Evolutionary conservation across 345 rosid genomes (phyloP), one percentile per base, ranked within the genome.

Genomic region (Acer saccharum): DNA sequence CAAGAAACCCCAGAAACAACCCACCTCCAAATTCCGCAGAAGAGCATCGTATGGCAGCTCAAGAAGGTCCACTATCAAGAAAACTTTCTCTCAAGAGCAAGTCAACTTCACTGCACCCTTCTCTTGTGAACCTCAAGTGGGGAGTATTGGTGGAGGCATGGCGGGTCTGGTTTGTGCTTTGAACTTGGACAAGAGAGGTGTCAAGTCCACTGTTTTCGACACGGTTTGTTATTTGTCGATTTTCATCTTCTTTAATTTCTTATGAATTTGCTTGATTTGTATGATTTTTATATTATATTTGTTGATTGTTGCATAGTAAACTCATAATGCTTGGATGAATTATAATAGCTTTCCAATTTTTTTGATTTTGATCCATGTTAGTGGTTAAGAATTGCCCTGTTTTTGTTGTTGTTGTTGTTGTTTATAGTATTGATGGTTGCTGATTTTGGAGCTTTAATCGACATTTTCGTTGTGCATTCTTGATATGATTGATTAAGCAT

Each of bases 61-160:
- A 10, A 82, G 98, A 86, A 87, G 93, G 83, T 96, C 99, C 4
- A 82, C 88, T 65, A 88, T 89, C 77, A 91, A 89, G 86, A 92
- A 94, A 69, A 77, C 97, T 1, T 88, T 92, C 80, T 70, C 72
- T 46, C 97, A 96, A 72, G 98, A 96, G 78, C 94, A 96, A 72
- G 97, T 94, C 75, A 83, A 73, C 55, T 92, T 94, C 88, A 82
- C 86, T 46, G 82, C 88, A 0, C 86, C 88, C 3, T 11, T 94
- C 60, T 81, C 92, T 35, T 85, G 76, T 23, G 89, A 91, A 69
- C 94, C 98, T 0, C 87, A 80, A 20, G 97, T 92, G 32, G 99
- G 88, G 20, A 91, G 92, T 57, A 87, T 96, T 41, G 98, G 97
- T 0, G 98, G 97, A 48, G 99, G 98, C 75, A 87, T 96, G 93